Base-by-base conservation (phyloP, 495 filamentous ascomycete species). In the Tuber aestivum region DNA sequence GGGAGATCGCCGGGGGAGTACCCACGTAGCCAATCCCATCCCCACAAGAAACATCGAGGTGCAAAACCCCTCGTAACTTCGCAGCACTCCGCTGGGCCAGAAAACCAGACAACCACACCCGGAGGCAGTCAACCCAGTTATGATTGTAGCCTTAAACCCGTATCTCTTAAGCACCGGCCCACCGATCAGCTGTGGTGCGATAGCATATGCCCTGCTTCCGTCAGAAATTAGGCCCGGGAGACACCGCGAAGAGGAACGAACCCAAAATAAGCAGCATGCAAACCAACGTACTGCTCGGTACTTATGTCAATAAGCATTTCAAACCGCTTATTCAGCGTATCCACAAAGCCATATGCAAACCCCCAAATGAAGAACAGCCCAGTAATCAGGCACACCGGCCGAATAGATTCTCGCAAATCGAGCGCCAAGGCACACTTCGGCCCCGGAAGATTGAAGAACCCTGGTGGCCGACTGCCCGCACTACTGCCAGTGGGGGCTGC, bases 261-360 rank as follows among this genome's bases (percentile, higher is more conserved):
- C 76, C 86, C 87, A 76, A 87, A 92, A 76, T 92, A 92, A 27
- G 90, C 89, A 50, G 86, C 87, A 81, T 92, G 90, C 27, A 91
- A 84, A 20, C 88, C 90, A 71, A 90, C 77, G 14, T 87, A 87
- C 73, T 88, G 84, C 81, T 85, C 86, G 4, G 82, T 65, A 69
- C 84, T 84, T 16, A 91, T 77, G 72, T 86, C 72, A 6, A 86
- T 84, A 40, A 89, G 86, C 3, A 75, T 77, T 78, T 88, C 84
- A 75, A 90, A 89, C 76, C 88, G 87, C 8, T 85, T 84, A 80
- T 95, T 95, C 68, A 96, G 87, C 1, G 90, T 87, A 74, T 92
- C 90, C 18, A 96, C 87, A 41, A 97, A 87, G 21, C 93, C 93
- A 82, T 96, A 95, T 0, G 92, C 91, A 77, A 97, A 93, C 0